Percentiles rank a stretch among this genome's conserved stretches.
These are phyloP conservation scores for Cercospora sp. DNA, from an alignment of 2,329 filamentous ascomycete species.

Conservation along the genomic window DNA sequence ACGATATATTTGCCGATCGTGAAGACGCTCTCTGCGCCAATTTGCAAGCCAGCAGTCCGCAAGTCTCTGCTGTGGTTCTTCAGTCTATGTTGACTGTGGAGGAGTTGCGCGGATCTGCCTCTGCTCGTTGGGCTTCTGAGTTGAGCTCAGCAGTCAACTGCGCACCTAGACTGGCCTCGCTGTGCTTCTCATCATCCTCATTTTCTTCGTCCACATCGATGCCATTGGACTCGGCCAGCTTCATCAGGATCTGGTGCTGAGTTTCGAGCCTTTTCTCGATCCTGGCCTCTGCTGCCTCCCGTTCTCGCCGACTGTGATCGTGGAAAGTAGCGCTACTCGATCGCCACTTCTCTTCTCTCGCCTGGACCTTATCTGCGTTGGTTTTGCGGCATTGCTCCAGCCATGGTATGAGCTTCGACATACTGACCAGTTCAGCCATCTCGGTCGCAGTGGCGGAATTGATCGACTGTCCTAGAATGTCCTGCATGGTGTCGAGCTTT, in stretches of 20 bases:
- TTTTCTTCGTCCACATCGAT: conserved; percentile 27
- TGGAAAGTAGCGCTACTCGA: conserved; percentile 44
- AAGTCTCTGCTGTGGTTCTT: not conserved
- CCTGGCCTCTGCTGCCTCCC: conserved; percentile 40
- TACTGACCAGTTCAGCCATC: conserved; percentile 33
- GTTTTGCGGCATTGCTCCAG: conserved; percentile 44
- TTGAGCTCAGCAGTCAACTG: conserved; percentile 35
- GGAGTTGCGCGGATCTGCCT: conserved; percentile 4
- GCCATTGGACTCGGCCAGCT: conserved; percentile 32
- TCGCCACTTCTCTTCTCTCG: conserved; percentile 45
- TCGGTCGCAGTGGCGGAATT: conserved; percentile 32
- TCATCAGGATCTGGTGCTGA: conserved; percentile 36
- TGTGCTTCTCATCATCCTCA: conserved; percentile 20
- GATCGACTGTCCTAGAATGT: conserved; percentile 33
- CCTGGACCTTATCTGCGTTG: conserved; percentile 39
- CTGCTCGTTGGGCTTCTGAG: conserved; percentile 29
- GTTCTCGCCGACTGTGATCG: conserved; percentile 40
- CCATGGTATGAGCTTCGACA: conserved; percentile 43
- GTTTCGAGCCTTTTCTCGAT: conserved; percentile 38
- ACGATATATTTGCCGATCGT: not conserved
- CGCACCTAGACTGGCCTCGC: conserved; percentile 32
- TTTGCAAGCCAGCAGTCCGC: not conserved
- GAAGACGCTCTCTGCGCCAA: not conserved
- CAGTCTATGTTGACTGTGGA: conserved; percentile 8
- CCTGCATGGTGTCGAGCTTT: conserved; percentile 30